Evolutionary conservation across 257 asterid species (phyloP).

Genomic region (Haberlea rhodopensis): DNA sequence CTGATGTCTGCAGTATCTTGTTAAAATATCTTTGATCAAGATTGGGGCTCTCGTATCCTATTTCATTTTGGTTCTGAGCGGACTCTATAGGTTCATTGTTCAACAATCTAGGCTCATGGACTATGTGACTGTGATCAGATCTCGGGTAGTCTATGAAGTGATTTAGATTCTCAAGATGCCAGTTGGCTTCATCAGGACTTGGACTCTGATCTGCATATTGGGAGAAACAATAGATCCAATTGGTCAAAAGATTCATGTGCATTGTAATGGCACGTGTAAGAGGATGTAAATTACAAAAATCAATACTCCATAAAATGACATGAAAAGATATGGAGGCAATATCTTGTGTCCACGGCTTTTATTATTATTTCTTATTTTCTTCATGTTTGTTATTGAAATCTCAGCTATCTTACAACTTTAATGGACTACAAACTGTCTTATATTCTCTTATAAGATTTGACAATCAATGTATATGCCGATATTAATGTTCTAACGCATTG

Average conservation of each 20-base stretch:
- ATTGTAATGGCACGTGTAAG: conserved; percentile 19
- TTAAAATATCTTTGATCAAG: conserved; percentile 60
- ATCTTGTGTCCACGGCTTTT: neutral
- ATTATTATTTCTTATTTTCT: neutral
- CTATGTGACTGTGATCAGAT: conserved; percentile 30
- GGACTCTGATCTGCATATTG: conserved; percentile 36
- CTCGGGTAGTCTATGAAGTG: conserved; percentile 34
- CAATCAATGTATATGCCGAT: neutral
- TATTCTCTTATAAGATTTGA: neutral
- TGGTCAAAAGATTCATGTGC: conserved; percentile 26
- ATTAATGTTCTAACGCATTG: neutral
- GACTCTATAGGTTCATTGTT: conserved; percentile 35
- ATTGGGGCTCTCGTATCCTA: conserved; percentile 32
- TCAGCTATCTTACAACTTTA: neutral
- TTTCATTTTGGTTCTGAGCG: conserved; percentile 30
- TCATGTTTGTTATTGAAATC: conserved; percentile 9
- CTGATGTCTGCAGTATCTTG: conserved; percentile 60
- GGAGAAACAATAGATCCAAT: conserved; percentile 26
- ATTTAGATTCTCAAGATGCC: conserved; percentile 49
- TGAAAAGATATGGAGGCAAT: neutral
- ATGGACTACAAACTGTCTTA: conserved; percentile 10
- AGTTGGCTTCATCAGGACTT: conserved; percentile 52
- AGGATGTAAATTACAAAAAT: conserved; percentile 6
- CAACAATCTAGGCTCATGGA: conserved; percentile 41
- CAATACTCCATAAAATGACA: neutral